Base-by-base conservation (phyloP, 140 eudicot genomes). In the Anethum foeniculum region DNA sequence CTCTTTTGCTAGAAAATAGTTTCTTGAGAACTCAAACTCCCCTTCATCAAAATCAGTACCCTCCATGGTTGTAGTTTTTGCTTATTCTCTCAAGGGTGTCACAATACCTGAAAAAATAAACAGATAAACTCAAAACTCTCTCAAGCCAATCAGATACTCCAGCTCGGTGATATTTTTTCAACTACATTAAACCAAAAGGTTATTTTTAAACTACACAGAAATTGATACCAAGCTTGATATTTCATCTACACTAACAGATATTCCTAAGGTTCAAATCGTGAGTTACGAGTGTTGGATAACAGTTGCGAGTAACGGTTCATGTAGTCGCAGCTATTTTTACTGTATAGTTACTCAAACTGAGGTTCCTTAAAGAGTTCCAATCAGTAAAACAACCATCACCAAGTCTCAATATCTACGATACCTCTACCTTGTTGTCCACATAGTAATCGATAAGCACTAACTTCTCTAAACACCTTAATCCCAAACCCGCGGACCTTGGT, bases 11-110 rank as follows among this genome's bases (percentile, higher is more conserved):
- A 90, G 79, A 52, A 94, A 94, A 77, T 94, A 94, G 83, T 94
- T 94, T 84, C 98, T 91, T 15, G 97, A 94, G 89, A 94, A 94
- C 25, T 87, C 96, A 81, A 91, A 88, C 58, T 91, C 98, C 38
- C 90, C 97, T 85, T 93, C 97, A 47, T 87, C 93, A 14, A 81
- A 56, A 54, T 91, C 91, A 76, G 83, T 82, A 68, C 80, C 81
- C 16, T 88, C 96, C 98, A 93, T 93, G 44, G 23, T 67, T 65
- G 46, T 27, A 10, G 41, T 14, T 79, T n/a, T 67, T 46, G 77
- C 19, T 46, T 25, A 79, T 67, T 79, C 14, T 27, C 12, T 62
- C 14, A 64, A 44, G n/a, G 32, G 48, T 64, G 81, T 64, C 27
- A 6, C 32, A 38, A n/a, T n/a, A 78, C 38, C 73, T 39, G 25